These are phyloP conservation scores for Malassezia nana DNA, from an alignment of 1,284 basidiomycete genomes.

Conservation along the genomic window DNA sequence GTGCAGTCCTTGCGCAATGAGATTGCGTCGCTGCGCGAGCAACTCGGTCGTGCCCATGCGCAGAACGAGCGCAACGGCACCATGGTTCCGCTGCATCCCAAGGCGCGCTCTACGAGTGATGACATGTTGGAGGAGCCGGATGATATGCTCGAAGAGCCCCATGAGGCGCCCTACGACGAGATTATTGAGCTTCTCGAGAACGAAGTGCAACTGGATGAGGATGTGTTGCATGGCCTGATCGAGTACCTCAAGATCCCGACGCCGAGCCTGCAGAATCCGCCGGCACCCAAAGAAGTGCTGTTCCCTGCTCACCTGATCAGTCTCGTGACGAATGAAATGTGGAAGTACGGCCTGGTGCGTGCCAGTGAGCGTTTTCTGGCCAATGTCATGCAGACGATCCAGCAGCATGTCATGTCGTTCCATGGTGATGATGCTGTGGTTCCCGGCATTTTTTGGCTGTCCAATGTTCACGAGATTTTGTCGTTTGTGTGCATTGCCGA, in stretches of 20 bases:
- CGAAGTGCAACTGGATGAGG: conserved; percentile 80
- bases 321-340: conserved; percentile 98
- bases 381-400: conserved; percentile 96
- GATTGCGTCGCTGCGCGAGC: conserved; percentile 79
- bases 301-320: conserved; percentile 99
- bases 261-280: conserved; percentile 79
- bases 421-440: conserved; percentile 86
- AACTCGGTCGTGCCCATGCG: conserved; percentile 85
- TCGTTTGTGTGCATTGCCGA: conserved; percentile 98
- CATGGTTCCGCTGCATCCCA: conserved; percentile 24
- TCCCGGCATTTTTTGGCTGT: conserved; percentile 97
- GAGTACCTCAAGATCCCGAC: conserved; percentile 84
- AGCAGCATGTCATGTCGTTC: conserved; percentile 90
- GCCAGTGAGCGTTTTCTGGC: conserved; percentile 97
- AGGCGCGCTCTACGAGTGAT: not conserved
- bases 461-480: conserved; percentile 98
- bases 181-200: conserved; percentile 90
- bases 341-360: conserved; percentile 94
- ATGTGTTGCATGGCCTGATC: conserved; percentile 82
- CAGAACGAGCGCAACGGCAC: conserved; percentile 45
- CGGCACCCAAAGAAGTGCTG: conserved; percentile 88
- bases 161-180: conserved; percentile 81
- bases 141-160: conserved; percentile 25
- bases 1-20: conserved; percentile 78
- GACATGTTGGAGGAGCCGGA: not conserved